Percentiles rank a stretch among this genome's conserved stretches.
phyloP scores from a whole-genome alignment of 2,329 filamentous ascomycete species.

The Clonostachys rhizophaga region DNA sequence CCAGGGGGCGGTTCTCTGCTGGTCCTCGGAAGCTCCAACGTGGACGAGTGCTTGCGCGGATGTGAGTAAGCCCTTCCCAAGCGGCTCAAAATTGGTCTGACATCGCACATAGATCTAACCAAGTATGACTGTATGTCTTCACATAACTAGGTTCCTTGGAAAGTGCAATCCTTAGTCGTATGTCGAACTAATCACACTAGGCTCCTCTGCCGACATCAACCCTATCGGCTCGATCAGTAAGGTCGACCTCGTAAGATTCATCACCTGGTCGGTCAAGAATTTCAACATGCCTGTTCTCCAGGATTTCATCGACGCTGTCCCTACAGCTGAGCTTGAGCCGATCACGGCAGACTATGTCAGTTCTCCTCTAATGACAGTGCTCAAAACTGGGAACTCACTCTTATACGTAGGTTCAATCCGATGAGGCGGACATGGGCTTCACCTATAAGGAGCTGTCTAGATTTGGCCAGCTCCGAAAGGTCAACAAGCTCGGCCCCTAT shows the following conservation, averaged over 20 bases:
- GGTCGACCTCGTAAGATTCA: conserved; percentile 62
- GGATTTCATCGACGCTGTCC: conserved; percentile 56
- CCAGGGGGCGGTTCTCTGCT: conserved; percentile 48
- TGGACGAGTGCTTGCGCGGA: conserved; percentile 5
- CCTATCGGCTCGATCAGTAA: conserved; percentile 40
- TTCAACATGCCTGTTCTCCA: conserved; percentile 59
- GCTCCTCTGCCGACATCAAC: conserved; percentile 3
- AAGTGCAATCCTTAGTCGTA: too few species aligned
- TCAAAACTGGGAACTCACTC: too few species aligned
- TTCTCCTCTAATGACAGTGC: too few species aligned
- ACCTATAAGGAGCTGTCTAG: conserved; percentile 33
- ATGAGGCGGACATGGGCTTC: conserved; percentile 28
- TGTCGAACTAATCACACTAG: too few species aligned
- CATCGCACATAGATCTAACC: too few species aligned
- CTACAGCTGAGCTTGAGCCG: conserved; percentile 46
- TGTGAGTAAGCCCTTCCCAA: too few species aligned
- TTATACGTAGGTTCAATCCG: too few species aligned
- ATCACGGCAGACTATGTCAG: conserved; percentile 14
- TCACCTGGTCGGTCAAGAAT: conserved; percentile 46
- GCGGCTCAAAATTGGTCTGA: too few species aligned
- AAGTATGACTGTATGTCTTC: too few species aligned
- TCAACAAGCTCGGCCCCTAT: conserved; percentile 34
- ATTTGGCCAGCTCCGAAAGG: conserved; percentile 29
- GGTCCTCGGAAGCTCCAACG: conserved; percentile 41
- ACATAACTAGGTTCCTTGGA: too few species aligned